These are phyloP conservation scores for Ascochyta fabae DNA, from an alignment of 2,329 filamentous ascomycete genomes.

Conservation along the genomic window DNA sequence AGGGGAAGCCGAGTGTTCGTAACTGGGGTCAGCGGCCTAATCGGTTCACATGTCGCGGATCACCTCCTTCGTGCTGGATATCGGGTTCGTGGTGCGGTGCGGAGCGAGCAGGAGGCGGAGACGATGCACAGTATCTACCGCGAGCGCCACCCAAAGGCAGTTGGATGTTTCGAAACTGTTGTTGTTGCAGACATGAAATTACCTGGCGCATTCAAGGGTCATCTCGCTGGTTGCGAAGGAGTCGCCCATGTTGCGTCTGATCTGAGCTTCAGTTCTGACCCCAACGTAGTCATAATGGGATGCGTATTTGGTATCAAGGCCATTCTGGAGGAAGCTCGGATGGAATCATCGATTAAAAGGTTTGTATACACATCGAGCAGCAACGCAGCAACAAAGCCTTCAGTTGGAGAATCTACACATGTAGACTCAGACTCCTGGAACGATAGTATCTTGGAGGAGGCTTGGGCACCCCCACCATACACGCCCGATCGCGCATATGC, in stretches of 20 bases:
- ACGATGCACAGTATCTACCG: constrained; percentile 3
- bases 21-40: constrained; percentile 42
- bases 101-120: constrained; percentile 17
- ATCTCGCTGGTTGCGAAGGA: constrained; percentile 3
- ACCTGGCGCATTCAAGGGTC: not conserved
- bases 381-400: constrained; percentile 7
- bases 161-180: not conserved
- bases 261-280: constrained; percentile 4
- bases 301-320: not conserved
- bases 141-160: not conserved
- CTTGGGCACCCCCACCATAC: constrained; percentile 30
- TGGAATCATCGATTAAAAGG: not conserved
- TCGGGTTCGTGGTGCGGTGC: constrained; percentile 40
- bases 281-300: constrained; percentile 7
- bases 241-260: constrained; percentile 2
- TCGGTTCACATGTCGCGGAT: constrained; percentile 41
- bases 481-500: constrained; percentile 33
- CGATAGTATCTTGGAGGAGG: constrained; percentile 19
- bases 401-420: not conserved
- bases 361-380: constrained; percentile 13
- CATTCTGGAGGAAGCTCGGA: constrained; percentile 1
- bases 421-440: constrained; percentile 4
- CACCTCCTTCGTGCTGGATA: constrained; percentile 40
- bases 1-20: constrained; percentile 37
- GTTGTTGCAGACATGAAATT: constrained; percentile 3